Evolutionary conservation across 2,329 filamentous ascomycete species (phyloP).

Genomic region (Ceratocystiopsis sp.): DNA sequence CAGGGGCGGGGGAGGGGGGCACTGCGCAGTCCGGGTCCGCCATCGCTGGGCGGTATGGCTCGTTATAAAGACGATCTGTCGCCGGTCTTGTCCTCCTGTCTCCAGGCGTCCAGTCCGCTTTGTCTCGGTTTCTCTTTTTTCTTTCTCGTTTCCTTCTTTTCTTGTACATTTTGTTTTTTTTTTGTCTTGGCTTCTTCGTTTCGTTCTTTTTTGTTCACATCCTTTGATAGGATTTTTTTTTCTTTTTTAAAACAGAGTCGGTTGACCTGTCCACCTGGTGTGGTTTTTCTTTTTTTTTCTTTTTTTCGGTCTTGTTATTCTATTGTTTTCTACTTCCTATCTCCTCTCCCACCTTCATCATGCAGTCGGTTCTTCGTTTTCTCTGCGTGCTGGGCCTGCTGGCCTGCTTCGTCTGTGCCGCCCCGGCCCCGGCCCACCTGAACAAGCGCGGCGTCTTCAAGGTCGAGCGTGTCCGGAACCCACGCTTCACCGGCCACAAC

Average conservation of each 20-base stretch:
- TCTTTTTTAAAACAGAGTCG: background rate
- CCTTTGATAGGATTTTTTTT: no score
- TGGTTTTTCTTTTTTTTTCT: conserved; percentile 7
- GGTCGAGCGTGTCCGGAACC: conserved; percentile 38
- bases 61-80: no score
- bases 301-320: background rate
- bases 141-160: background rate
- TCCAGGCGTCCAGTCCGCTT: no score
- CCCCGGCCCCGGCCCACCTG: conserved; percentile 24
- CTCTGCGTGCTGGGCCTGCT: conserved; percentile 29
- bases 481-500: conserved; percentile 34
- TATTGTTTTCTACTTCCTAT: background rate
- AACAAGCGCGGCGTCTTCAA: conserved; percentile 42
- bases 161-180: background rate
- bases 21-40: no score
- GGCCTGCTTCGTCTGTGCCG: conserved; percentile 23
- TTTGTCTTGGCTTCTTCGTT: conserved; percentile 1
- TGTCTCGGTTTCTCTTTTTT: background rate
- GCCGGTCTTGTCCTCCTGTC: background rate
- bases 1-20: no score
- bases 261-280: conserved; percentile 12
- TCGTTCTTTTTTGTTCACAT: background rate
- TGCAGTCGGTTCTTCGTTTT: conserved; percentile 12
- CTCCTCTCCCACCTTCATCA: conserved; percentile 5
- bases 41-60: no score